phyloP scores from a whole-genome alignment of 2,329 filamentous ascomycete species.

The Fusarium concolor region DNA sequence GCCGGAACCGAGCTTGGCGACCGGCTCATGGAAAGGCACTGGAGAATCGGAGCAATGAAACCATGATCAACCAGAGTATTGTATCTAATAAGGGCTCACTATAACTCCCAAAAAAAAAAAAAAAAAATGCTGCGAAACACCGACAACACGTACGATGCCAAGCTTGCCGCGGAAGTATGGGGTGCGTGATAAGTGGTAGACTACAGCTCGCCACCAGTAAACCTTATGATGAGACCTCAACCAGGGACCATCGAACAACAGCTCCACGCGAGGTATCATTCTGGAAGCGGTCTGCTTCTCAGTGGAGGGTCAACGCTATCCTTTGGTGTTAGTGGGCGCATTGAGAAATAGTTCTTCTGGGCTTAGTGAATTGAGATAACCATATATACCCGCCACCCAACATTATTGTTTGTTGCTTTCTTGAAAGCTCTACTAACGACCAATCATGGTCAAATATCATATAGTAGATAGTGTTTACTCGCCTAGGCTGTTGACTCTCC shows the following conservation, averaged over 20 bases:
- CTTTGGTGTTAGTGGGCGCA: background rate
- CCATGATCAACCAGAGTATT: background rate
- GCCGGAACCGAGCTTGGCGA: constrained; percentile 11
- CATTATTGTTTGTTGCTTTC: background rate
- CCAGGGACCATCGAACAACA: background rate
- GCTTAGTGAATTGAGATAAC: background rate
- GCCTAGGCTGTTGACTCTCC: background rate
- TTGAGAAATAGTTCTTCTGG: background rate
- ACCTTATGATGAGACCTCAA: constrained; percentile 11
- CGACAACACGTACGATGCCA: constrained; percentile 21
- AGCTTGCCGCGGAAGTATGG: constrained; percentile 37
- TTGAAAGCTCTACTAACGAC: background rate
- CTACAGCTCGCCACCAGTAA: constrained; percentile 13
- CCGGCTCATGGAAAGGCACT: background rate
- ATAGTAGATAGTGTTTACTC: background rate
- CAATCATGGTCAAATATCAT: too few relatives aligned
- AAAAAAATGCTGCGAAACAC: constrained; percentile 17
- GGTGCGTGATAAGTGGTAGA: constrained; percentile 37
- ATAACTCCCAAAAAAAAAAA: constrained; percentile 35
- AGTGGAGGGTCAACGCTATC: background rate
- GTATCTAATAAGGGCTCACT: background rate
- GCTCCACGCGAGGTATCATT: constrained; percentile 8
- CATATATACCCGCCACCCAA: background rate
- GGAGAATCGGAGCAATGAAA: background rate
- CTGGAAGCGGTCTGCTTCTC: constrained; percentile 8